Base-by-base conservation (phyloP, 495 filamentous ascomycete genomes). In the Penicillium longicatenatum region DNA sequence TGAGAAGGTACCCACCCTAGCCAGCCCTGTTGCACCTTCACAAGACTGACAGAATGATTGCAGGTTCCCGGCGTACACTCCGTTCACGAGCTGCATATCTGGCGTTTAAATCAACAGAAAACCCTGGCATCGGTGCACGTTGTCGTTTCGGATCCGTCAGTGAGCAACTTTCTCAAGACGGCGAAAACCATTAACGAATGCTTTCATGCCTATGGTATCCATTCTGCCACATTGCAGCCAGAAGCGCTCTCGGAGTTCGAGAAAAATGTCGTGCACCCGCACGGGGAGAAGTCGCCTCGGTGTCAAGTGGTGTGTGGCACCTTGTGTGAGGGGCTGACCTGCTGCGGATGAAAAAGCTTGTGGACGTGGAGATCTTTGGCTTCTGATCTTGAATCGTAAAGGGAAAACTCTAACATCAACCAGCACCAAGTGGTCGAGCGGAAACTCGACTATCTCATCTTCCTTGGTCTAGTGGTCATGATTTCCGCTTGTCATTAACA, bases 61-160 rank as follows among this genome's bases (percentile, higher is more conserved):
- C 20, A 78, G 72, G 74, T 82, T 41, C 70, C 73, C 2, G 80
- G 77, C 1, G 71, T 83, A 1, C 52, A 70, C 3, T 67, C 72
- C 9, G 68, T 82, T 17, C 80, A 82, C 56, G 80, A 82, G 54
- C 70, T 83, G 8, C 81, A 82, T 50, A 76, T 82, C 43, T 83
- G 80, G 80, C 73, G 74, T 1, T 70, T 83, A 2, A 79, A 78
- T 50, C 78, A 83, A 60, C 68, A 71, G 24, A 83, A 81, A 50
- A 62, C 70, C 9, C 66, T 83, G 17, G 81, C 81, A 20, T 75
- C 74, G 0, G 81, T 79, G 2, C 80, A 82, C 48, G 59, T 82
- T n/a, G 68, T 75, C 0, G 64, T 82, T 0, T 63, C 65, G 7
- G 73, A 78, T n/a, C 62, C 68, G 8, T 67, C 67, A 0, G 59